Evolutionary conservation across 805 yeast genomes (phyloP), one percentile per base, ranked within the genome.

Genomic region (Wickerhamomyces chaumierensis): DNA sequence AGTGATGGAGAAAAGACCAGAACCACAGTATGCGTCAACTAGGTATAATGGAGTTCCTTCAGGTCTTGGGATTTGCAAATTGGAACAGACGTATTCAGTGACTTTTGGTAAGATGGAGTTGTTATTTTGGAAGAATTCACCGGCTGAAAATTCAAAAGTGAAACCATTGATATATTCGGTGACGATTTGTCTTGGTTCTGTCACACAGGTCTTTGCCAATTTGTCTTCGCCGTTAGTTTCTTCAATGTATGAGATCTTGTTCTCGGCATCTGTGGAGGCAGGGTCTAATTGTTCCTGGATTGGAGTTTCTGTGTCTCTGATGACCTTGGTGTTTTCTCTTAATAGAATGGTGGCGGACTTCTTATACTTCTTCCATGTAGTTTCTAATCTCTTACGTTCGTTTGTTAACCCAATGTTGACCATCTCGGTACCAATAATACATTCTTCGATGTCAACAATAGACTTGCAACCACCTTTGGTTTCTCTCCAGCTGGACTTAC

Each of bases 11-110:
- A 92, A 92, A 33, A 92, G 65, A 0, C 98, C 98, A 3, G 94
- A 83, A 2, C 97, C 97, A 67, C 97, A 88, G 63, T 88, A 88
- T 0, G 96, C 94, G 58, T 88, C 97, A 20, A 88, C 95, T 36
- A 88, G 62, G 54, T 78, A 86, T 51, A 75, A 73, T 23, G 78
- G 76, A 23, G 65, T 67, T 6, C 58, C 62, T 17, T 64, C 66
- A 4, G 42, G 43, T 34, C 51, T 50, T 11, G 68, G 61, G 28
- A 75, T 59, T 36, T 66, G 65, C 38, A 88, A 61, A 51, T 85
- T 84, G 8, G 75, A 69, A 42, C 80, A 73, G 15, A 92, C 98
- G 55, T 85, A 88, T 32, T 68, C 66, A 4, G 95, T 81, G 16
- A 92, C 94, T 3, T 66, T 58, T 3, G 96, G 95, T 44, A 92